Evolutionary conservation across 225 moss, liverwort and hornwort species (phyloP), one percentile per base, ranked within the genome.

Genomic region (Physcomitrellopsis africana): DNA sequence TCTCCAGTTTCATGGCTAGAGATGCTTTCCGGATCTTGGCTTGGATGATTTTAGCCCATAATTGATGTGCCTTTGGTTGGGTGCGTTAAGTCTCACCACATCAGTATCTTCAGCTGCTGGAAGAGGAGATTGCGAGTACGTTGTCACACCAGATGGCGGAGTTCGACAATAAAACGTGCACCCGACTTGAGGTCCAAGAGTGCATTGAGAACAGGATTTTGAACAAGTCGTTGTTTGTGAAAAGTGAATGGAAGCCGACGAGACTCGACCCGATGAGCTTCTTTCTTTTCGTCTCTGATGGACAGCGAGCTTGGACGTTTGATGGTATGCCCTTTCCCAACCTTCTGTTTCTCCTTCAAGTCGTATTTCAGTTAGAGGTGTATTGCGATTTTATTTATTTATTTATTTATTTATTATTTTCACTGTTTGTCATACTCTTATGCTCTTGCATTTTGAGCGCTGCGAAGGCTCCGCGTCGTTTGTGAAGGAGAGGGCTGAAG

Each of bases 271-370:
- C 57, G 23, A 79, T 69, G 54, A 80, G 68, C 32, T 86, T 69
- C 74, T 69, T 56, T 27, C 73, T 77, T 17, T 63, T 58, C 0
- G 19, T 68, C 24, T 71, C 63, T 19, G 80, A 86, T 83, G 82
- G 82, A 16, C 52, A 19, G 17, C 72, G 77, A 24, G 75, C 75
- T 63, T 86, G 86, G 80, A 83, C 68, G 22, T 86, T 83, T 71
- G 75, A 86, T 77, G 82, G 82, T 85, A 10, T 26, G 29, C 68
- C 60, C 11, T 12, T 13, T 18, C 24, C 32, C 61, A 37, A 52
- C 10, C 5, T 57, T 47, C 9, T 16, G 23, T 64, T 20, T 76
- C 15, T 45, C 48, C 60, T 53, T 14, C 12, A 41, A 19, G 17
- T 3, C 22, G 32, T 24, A 65, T 24, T 7, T 41, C 6, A 1